phyloP scores from a whole-genome alignment of 176 grass and related monocot species.

The Tillandsia fasciculata region DNA sequence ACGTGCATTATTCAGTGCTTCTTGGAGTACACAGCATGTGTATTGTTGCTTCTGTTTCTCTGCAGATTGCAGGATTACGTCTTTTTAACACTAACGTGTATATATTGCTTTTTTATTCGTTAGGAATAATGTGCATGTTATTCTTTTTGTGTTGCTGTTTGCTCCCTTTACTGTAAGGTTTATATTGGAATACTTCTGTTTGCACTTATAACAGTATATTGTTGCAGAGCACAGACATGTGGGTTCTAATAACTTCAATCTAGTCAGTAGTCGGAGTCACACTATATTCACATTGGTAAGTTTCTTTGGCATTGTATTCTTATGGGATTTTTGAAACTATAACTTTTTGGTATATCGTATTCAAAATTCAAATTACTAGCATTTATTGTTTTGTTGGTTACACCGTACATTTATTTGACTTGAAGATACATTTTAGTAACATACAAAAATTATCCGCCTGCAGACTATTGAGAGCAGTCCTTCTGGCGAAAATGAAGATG shows the following conservation, averaged over 20 bases:
- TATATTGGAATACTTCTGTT: conserved; percentile 8
- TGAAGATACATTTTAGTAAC: conserved; percentile 11
- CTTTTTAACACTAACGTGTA: no score
- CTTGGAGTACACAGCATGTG: no score
- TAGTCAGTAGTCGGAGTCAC: conserved; percentile 94
- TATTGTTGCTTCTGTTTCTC: no score
- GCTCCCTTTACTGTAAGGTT: neutral
- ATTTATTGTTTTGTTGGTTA: no score
- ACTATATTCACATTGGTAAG: conserved; percentile 98
- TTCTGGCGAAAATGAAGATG: conserved; percentile 64
- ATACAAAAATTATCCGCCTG: conserved; percentile 18
- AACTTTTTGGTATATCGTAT: no score
- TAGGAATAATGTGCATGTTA: neutral
- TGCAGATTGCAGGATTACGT: no score
- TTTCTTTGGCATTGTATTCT: neutral
- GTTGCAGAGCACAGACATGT: conserved; percentile 93
- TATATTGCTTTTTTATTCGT: no score
- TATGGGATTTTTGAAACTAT: no score
- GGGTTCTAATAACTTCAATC: conserved; percentile 98
- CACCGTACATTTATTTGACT: no score
- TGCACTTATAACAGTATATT: conserved; percentile 18
- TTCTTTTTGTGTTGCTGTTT: neutral
- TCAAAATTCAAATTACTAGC: no score
- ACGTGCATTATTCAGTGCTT: no score
- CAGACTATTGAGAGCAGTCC: conserved; percentile 93